These are phyloP conservation scores for Cylindrotheca fusiformis DNA, from an alignment of 108 stramenopile species.

Conservation along the genomic window DNA sequence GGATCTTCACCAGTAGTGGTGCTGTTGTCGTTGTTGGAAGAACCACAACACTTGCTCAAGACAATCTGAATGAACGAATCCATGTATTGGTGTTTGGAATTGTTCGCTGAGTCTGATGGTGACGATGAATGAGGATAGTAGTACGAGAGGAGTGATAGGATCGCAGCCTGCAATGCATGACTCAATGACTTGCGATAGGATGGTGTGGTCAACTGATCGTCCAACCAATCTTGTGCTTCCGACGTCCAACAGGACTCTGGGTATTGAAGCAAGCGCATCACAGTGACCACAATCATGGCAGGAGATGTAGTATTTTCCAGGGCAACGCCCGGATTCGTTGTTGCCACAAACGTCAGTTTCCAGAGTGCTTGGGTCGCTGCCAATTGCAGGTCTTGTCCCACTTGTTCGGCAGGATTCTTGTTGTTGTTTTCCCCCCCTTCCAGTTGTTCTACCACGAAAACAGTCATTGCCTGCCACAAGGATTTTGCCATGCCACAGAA, in stretches of 20 bases:
- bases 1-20: not conserved
- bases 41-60: too few relatives aligned
- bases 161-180: slow-evolving; percentile 1
- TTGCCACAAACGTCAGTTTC: not conserved
- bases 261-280: slow-evolving; percentile 13
- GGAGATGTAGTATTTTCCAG: slow-evolving; percentile 10
- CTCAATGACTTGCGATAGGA: slow-evolving; percentile 2
- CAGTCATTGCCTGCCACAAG: not conserved
- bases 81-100: not conserved
- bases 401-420: not conserved
- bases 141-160: too few relatives aligned
- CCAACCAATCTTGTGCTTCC: slow-evolving; percentile 12
- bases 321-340: not conserved
- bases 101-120: not conserved
- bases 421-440: not conserved
- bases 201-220: not conserved
- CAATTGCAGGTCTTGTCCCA: not conserved
- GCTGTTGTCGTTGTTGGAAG: not conserved
- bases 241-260: slow-evolving; percentile 11
- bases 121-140: too few relatives aligned
- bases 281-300: slow-evolving; percentile 8
- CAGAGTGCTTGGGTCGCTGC: slow-evolving; percentile 15
- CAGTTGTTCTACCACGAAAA: not conserved
- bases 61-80: too few relatives aligned
- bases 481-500: not conserved